Conservation (phyloP, 768 basidiomycete species). For the Lactifluus rugatus region DNA sequence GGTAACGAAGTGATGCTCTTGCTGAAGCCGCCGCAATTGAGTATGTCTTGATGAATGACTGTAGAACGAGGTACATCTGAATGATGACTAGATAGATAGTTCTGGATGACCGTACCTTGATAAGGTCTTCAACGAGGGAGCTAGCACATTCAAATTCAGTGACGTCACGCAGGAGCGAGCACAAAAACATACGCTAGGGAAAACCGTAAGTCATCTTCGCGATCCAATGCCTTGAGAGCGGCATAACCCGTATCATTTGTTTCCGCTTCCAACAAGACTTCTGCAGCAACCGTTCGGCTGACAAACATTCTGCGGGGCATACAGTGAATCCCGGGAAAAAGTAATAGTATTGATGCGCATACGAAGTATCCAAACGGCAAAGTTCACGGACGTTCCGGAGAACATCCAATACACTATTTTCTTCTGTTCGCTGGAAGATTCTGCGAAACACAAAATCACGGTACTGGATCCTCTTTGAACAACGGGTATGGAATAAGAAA, state of each 20-base stretch:
- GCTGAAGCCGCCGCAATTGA: conserved; percentile 45
- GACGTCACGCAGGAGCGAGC: not conserved
- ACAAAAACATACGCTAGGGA: conserved; percentile 47
- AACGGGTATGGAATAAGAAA: not conserved
- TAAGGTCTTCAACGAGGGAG: conserved; percentile 50
- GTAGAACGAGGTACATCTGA: not conserved
- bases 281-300: conserved; percentile 73
- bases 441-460: conserved; percentile 82
- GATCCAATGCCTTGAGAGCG: conserved; percentile 59
- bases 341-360: conserved; percentile 20
- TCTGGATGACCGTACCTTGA: conserved; percentile 40
- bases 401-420: conserved; percentile 51
- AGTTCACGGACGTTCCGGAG: conserved; percentile 62
- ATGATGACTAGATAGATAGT: not conserved
- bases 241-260: conserved; percentile 57
- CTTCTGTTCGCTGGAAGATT: conserved; percentile 64
- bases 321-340: conserved; percentile 2
- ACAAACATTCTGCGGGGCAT: conserved; percentile 57
- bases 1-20: conserved; percentile 45
- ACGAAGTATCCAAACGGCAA: conserved; percentile 61
- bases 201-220: conserved; percentile 56
- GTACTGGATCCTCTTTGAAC: conserved; percentile 36
- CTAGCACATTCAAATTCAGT: conserved; percentile 23
- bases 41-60: conserved; percentile 65
- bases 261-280: conserved; percentile 75